These are phyloP conservation scores for Mytilinidion resinicola DNA, from an alignment of 495 filamentous ascomycete genomes.

Conservation along the genomic window DNA sequence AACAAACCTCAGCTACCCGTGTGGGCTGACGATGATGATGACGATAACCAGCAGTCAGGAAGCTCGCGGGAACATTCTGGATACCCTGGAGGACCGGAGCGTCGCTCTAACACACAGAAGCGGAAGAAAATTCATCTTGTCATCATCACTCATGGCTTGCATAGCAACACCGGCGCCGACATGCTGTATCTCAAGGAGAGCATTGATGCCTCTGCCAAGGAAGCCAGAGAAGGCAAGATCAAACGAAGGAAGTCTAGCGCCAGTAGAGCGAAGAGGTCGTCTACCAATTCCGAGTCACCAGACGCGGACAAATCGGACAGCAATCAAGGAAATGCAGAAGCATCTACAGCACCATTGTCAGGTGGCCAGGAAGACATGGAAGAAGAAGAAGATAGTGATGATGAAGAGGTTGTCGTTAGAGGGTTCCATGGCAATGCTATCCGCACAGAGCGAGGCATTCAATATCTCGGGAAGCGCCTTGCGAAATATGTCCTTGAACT, in stretches of 20 bases:
- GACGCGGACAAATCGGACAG: constrained; percentile 18
- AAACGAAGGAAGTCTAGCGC: constrained; percentile 42
- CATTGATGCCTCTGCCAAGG: constrained; percentile 74
- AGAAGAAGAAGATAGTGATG: constrained; percentile 54
- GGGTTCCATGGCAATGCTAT: constrained; percentile 87
- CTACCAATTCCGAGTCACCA: constrained; percentile 7
- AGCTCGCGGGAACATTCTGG: constrained; percentile 20
- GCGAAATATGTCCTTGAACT: constrained; percentile 85
- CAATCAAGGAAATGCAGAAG: constrained; percentile 6
- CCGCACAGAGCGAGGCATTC: constrained; percentile 88
- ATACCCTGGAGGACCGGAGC: neutral
- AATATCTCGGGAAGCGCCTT: constrained; percentile 90
- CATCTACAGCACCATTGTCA: constrained; percentile 33
- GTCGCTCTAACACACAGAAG: constrained; percentile 32
- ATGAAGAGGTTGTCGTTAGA: constrained; percentile 88
- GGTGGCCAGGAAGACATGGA: constrained; percentile 39
- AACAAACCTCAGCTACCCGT: constrained; percentile 75
- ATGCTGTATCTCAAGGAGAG: constrained; percentile 97
- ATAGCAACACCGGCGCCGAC: constrained; percentile 94
- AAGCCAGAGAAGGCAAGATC: constrained; percentile 56
- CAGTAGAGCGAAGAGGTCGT: neutral
- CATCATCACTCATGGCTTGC: constrained; percentile 86
- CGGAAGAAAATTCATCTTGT: constrained; percentile 82
- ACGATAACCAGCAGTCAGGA: constrained; percentile 35
- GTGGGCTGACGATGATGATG: constrained; percentile 48